A percentile compares a stretch with the other conserved stretches of the same genome.
Evolutionary conservation across 225 moss, liverwort and hornwort species (phyloP).

Genomic region (Takakia lepidozioides): DNA sequence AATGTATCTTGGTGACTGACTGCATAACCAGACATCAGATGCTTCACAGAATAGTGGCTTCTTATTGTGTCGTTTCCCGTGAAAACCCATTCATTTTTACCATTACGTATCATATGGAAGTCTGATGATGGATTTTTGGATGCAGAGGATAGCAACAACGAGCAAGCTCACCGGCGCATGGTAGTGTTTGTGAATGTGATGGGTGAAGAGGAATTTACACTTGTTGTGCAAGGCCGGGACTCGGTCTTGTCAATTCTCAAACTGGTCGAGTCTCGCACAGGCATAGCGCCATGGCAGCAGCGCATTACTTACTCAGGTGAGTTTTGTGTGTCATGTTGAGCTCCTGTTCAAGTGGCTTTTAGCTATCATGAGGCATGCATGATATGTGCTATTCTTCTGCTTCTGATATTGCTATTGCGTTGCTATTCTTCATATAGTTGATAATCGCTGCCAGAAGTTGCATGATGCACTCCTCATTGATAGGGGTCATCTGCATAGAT

Average conservation of each 20-base stretch:
- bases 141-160: constrained; percentile 71
- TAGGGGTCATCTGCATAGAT: too few relatives aligned
- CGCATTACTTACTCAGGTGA: constrained; percentile 78
- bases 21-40: too few relatives aligned
- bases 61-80: too few relatives aligned
- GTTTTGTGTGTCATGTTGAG: too few relatives aligned
- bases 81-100: too few relatives aligned
- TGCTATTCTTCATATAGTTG: too few relatives aligned
- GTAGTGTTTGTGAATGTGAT: constrained; percentile 73
- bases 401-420: neutral
- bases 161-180: constrained; percentile 92
- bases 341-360: too few relatives aligned
- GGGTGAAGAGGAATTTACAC: constrained; percentile 78
- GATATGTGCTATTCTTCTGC: neutral
- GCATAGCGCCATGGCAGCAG: constrained; percentile 72
- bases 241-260: constrained; percentile 53
- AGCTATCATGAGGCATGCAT: neutral
- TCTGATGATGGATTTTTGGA: too few relatives aligned
- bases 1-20: too few relatives aligned
- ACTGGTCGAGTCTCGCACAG: constrained; percentile 66
- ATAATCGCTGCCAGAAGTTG: too few relatives aligned
- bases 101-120: too few relatives aligned
- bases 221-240: constrained; percentile 83
- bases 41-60: too few relatives aligned
- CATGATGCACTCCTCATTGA: neutral